Percentiles rank a stretch among this genome's conserved stretches.
Conservation (phyloP, 2,329 filamentous ascomycete species). For the Aspergillus tanneri region DNA sequence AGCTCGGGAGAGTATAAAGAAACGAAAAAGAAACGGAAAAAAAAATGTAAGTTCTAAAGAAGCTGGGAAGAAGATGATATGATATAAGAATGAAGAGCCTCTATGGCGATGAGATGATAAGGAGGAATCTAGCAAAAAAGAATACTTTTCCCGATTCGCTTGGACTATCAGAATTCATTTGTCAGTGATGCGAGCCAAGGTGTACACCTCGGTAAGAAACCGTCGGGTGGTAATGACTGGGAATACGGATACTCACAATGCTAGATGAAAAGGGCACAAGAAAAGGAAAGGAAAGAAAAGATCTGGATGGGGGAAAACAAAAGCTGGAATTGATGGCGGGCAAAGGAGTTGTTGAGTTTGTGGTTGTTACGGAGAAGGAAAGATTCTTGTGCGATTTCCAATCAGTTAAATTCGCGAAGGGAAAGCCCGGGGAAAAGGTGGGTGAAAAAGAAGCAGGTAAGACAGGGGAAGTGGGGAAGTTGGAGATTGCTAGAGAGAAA, state of each 20-base stretch:
- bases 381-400: conserved; percentile 32
- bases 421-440: conserved; percentile 6
- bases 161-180: not conserved
- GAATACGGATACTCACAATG: conserved; percentile 27
- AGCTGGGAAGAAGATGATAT: not conserved
- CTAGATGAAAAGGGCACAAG: conserved; percentile 26
- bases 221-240: not conserved
- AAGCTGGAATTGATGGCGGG: conserved; percentile 6
- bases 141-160: not conserved
- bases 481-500: conserved; percentile 12
- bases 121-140: not conserved
- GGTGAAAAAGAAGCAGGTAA: conserved; percentile 3
- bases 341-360: not conserved
- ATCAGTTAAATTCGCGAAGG: conserved; percentile 21
- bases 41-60: conserved; percentile 1
- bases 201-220: not conserved
- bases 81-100: not conserved
- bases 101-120: not conserved
- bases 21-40: not conserved
- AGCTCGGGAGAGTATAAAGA: not conserved
- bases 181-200: not conserved
- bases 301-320: conserved; percentile 17
- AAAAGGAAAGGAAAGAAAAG: conserved; percentile 12
- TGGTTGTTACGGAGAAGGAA: conserved; percentile 11
- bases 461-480: conserved; percentile 14